Base-by-base conservation (phyloP, 2,329 filamentous ascomycete genomes). In the Calonectria pseudoturangicola region DNA sequence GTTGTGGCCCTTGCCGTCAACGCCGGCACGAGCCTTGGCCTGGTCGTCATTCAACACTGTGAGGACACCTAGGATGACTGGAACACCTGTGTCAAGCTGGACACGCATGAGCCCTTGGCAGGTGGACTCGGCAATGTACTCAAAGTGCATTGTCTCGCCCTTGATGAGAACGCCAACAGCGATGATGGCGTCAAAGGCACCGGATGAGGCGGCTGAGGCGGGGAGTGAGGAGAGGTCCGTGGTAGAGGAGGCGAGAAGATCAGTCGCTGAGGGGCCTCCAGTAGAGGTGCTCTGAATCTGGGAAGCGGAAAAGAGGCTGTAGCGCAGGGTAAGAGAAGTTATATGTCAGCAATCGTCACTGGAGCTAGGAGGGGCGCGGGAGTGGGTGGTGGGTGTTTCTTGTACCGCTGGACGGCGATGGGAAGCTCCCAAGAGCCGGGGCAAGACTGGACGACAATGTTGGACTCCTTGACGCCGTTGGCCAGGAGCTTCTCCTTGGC, bases 81-180 rank as follows among this genome's bases (percentile, higher is more conserved):
- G 97, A 64, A 98, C 91, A 54, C 95, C 94, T 12, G 92, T 92
- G 83, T 99, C 96, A 68, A 98, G 88, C 84, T 98, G 95, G 72
- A 98, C 92, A 76, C 95, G 92, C 97, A 99, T 99, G 73, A 99
- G 89, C 8, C 95, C 97, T 74, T 98, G 95, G 71, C 92, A 95
- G 8, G 97, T 95, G 48, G 95, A 92, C 76, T 98, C 97, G 50
- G 96, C 91, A 80, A 99, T 99, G 87, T 99, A 98, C 86, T 99
- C 97, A 82, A 99, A 99, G 86, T 99, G 97, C 95, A 98, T 98
- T 8, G 97, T 98, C 86, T 98, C 94, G 83, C 97, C 97, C 88
- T 99, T 99, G 87, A 99, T 98, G 73, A 99, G 91, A 70, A 98
- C 96, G 69, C 97, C 97, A 78, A 99, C 94, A 66, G 97, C 95